phyloP scores from a whole-genome alignment of 2,329 filamentous ascomycete genomes.

The Alternaria sp. region DNA sequence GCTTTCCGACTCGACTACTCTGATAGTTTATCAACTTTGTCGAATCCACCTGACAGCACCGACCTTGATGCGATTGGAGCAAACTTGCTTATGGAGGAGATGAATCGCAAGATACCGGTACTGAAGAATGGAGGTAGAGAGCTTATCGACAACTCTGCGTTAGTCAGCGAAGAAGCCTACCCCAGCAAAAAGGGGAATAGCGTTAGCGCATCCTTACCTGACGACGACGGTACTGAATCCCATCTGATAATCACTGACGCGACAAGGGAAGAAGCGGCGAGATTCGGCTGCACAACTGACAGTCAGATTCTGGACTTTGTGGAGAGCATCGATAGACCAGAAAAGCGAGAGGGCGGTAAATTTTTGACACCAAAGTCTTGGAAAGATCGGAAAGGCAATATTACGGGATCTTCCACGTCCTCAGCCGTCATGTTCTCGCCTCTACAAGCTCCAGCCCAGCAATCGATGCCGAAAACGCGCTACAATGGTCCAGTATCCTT shows the following conservation, averaged over 20 bases:
- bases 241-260: not conserved
- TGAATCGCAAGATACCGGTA: not conserved
- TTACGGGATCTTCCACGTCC: not conserved
- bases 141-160: not conserved
- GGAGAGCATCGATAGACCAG: not conserved
- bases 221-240: not conserved
- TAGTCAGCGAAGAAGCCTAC: not conserved
- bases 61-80: not conserved
- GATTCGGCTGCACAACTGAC: not conserved
- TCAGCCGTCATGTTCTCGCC: not conserved
- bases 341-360: not conserved
- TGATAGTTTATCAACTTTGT: not conserved
- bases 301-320: not conserved
- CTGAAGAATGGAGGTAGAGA: not conserved
- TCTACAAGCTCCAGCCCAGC: not conserved
- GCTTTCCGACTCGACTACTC: not conserved
- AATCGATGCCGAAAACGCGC: not conserved
- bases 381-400: not conserved
- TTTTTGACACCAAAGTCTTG: not conserved
- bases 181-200: not conserved
- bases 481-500: not conserved
- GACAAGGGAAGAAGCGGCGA: not conserved
- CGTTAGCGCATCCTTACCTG: not conserved
- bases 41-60: not conserved
- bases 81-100: not conserved